Evolutionary conservation across 495 filamentous ascomycete genomes (phyloP).

Genomic region (Penicillium canariense): DNA sequence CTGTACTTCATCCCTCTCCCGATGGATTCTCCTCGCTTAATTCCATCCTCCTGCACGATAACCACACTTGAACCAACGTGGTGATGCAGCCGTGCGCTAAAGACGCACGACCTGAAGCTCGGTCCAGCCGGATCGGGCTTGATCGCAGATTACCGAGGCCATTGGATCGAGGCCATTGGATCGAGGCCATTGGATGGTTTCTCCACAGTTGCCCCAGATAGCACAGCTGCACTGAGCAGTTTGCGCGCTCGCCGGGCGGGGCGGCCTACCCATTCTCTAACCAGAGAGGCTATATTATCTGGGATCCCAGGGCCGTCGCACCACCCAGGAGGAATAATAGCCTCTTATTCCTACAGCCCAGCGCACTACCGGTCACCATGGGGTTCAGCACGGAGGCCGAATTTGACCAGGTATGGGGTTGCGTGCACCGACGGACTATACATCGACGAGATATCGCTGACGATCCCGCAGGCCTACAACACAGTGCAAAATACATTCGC

Average conservation of each 20-base stretch:
- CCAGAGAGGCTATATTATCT: too few relatives aligned
- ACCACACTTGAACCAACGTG: neutral
- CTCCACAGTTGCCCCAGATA: neutral
- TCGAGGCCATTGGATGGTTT: neutral
- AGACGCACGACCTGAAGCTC: neutral
- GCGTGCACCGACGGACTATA: neutral
- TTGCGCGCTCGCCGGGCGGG: neutral
- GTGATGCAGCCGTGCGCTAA: neutral
- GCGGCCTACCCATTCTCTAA: too few relatives aligned
- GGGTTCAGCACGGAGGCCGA: constrained; percentile 17
- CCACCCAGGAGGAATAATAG: neutral
- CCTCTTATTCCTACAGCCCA: neutral
- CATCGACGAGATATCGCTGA: neutral
- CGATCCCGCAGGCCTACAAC: constrained; percentile 18
- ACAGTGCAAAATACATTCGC: constrained; percentile 30
- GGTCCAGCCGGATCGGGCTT: neutral
- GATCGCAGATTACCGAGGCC: neutral
- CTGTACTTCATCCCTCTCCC: neutral
- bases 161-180: neutral
- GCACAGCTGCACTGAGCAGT: neutral
- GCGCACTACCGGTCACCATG: constrained; percentile 1
- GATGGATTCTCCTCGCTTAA: neutral
- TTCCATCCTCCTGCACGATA: neutral
- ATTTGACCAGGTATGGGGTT: constrained; percentile 17
- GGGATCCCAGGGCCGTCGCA: neutral